These are phyloP conservation scores for Cicer pinnatifidum DNA, from an alignment of 306 rosid species.

Conservation along the genomic window DNA sequence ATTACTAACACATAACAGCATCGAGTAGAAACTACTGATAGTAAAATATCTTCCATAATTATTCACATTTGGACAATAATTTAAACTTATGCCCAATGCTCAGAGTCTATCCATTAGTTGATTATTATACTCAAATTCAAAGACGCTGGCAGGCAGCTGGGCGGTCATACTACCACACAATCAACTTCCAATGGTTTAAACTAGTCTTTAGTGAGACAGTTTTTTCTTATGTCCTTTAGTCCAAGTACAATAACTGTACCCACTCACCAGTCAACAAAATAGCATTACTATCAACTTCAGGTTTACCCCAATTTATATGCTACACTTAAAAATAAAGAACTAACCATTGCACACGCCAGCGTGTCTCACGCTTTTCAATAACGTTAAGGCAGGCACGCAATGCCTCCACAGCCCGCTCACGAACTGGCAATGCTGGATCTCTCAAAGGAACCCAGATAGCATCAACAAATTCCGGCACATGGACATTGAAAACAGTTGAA, in stretches of 20 bases:
- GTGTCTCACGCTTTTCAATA: conserved; percentile 94
- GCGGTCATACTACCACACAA: background rate
- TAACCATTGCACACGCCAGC: conserved; percentile 99
- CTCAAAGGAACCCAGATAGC: conserved; percentile 98
- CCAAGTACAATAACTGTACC: conserved; percentile 3
- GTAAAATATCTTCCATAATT: conserved; percentile 11
- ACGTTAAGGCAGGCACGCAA: conserved; percentile 96
- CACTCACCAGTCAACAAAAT: conserved; percentile 33
- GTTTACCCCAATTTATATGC: conserved; percentile 10
- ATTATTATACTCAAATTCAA: conserved; percentile 21
- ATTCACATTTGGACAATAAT: conserved; percentile 14
- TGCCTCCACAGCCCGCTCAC: conserved; percentile 98
- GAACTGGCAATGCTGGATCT: conserved; percentile 87
- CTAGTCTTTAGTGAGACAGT: conserved; percentile 3
- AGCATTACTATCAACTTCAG: conserved; percentile 25
- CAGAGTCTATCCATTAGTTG: conserved; percentile 9
- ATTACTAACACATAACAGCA: background rate
- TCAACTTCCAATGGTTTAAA: conserved; percentile 26
- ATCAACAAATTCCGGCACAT: conserved; percentile 95
- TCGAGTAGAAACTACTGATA: conserved; percentile 22
- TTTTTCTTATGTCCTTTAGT: conserved; percentile 18
- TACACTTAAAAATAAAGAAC: conserved; percentile 42
- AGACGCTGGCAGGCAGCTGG: conserved; percentile 17
- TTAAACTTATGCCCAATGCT: background rate
- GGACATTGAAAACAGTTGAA: conserved; percentile 95